Evolutionary conservation across 257 asterid species (phyloP), one percentile per base, ranked within the genome.

Genomic region (Rauvolfia tetraphylla): DNA sequence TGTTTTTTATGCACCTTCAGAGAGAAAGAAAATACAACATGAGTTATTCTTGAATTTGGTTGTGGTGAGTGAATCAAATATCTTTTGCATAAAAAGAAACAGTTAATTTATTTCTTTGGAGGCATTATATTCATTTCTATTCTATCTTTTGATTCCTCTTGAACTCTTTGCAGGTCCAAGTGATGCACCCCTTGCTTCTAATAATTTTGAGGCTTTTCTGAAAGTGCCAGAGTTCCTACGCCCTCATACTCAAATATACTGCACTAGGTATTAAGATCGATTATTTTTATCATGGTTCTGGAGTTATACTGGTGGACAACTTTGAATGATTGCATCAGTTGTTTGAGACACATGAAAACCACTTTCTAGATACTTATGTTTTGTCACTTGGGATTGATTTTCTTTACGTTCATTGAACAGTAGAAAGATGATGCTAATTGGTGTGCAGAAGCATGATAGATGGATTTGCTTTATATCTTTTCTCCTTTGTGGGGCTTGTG

Each of bases 141-240:
- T 23, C 34, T 65, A 2, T 65, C 15, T 36, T 34, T 34, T 34
- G 13, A 71, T 78, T 74, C 57, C 74, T 74, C 73, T 75, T 53
- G 78, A 42, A 82, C 67, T 70, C 80, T 71, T 74, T 79, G 79
- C 95, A 95, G 99, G 98, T 81, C 99, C 98, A 75, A 90, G 87
- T 84, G 98, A 95, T 84, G 91, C 96, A 54, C 98, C 96, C 71
- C 88, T 95, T 84, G 98, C 99, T 80, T 77, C 98, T 68, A 90
- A 88, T 83, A 93, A 91, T 84, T 93, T 95, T 82, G 97, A 95
- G 83, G 92, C 99, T 73, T 93, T 95, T 84, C 90, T 95, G 75
- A 95, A 92, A 87, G 98, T 91, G 73, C 99, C 99, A 0, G 96
- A 87, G 83, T 95, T 89, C 85, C 91, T 95, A 75, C 93, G 98